phyloP scores from a whole-genome alignment of 441 rosid genomes.

The Gossypium schwendimanii region DNA sequence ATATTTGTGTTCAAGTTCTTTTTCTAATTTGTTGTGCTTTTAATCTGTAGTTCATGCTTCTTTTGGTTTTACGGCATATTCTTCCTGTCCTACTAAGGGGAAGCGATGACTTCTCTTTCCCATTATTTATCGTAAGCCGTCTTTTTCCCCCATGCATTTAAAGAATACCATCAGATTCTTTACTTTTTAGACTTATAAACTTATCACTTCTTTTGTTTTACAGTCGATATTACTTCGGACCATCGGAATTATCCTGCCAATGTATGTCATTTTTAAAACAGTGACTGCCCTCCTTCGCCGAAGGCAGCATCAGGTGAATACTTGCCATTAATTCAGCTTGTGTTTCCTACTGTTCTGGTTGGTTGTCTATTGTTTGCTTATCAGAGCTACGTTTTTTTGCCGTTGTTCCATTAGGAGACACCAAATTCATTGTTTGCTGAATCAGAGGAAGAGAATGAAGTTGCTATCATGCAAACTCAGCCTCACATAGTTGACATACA shows the following conservation, averaged over 20 bases:
- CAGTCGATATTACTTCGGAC: constrained; percentile 56
- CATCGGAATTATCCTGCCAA: constrained; percentile 62
- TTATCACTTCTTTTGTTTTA: neutral
- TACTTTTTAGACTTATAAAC: neutral
- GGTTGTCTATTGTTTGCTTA: neutral
- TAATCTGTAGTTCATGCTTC: constrained; percentile 68
- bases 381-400: neutral
- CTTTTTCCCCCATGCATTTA: neutral
- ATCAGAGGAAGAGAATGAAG: constrained; percentile 62
- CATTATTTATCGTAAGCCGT: constrained; percentile 44
- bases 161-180: neutral
- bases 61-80: constrained; percentile 64
- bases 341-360: neutral
- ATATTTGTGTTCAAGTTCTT: neutral
- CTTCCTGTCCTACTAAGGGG: constrained; percentile 56
- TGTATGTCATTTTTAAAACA: constrained; percentile 52
- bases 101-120: constrained; percentile 39
- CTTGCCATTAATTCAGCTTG: constrained; percentile 1
- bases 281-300: constrained; percentile 43
- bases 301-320: constrained; percentile 37
- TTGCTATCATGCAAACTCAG: constrained; percentile 25
- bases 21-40: constrained; percentile 1
- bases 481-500: constrained; percentile 33
- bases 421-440: constrained; percentile 24
- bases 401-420: constrained; percentile 26